phyloP scores from a whole-genome alignment of 331 rosid genomes.

The Telfairia occidentalis region DNA sequence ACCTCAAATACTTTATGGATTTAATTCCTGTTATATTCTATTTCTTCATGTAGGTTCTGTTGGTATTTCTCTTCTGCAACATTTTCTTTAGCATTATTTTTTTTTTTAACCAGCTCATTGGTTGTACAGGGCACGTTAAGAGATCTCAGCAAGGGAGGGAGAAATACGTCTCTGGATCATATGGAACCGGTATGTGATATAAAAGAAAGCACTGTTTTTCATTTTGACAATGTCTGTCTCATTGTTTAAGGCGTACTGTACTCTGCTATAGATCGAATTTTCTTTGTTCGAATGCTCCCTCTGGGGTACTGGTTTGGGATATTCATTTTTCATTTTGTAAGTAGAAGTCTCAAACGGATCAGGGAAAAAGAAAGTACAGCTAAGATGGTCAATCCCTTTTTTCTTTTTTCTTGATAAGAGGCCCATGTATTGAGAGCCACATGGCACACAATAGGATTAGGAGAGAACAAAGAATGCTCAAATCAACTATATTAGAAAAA shows the following conservation, averaged over 20 bases:
- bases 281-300: neutral
- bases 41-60: neutral
- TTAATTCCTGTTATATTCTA: neutral
- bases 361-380: neutral
- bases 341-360: neutral
- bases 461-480: neutral
- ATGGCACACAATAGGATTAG: neutral
- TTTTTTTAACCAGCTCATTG: conserved; percentile 22
- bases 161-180: conserved; percentile 50
- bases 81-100: neutral
- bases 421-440: neutral
- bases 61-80: conserved; percentile 1
- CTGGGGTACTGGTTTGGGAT: neutral
- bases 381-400: neutral
- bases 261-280: neutral
- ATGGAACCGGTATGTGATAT: conserved; percentile 46
- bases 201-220: neutral
- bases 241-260: neutral
- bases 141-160: conserved; percentile 93
- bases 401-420: neutral
- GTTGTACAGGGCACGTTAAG: conserved; percentile 78
- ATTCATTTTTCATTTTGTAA: neutral
- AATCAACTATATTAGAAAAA: neutral
- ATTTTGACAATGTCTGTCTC: neutral
- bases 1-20: neutral